Base-by-base conservation (phyloP, 495 filamentous ascomycete genomes). In the Clavariopsis aquatica region DNA sequence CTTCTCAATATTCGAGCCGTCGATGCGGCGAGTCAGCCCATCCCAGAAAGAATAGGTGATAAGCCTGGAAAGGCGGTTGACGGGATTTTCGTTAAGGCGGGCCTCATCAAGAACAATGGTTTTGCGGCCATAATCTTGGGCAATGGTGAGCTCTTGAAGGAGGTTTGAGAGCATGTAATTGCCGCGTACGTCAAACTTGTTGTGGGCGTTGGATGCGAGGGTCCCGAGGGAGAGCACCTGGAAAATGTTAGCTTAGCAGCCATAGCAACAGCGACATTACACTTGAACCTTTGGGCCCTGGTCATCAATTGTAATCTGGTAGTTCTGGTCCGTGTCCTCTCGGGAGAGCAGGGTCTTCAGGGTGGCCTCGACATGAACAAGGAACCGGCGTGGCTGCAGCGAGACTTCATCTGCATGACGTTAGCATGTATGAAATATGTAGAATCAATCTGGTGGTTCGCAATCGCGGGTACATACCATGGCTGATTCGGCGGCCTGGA, bases 301-400 rank as follows among this genome's bases (percentile, higher is more conserved):
- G 78, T 98, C 94, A 73, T 98, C 93, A 68, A 98, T 95, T 5
- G 94, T 98, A 72, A 98, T 98, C 75, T 97, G 91, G 78, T 87
- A 87, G 73, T 98, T 96, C 20, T 81, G 78, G 75, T 98, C 92
- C 2, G 92, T 93, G 70, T 98, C 94, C 72, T 98, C 94, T 53
- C 88, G 86, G 38, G 84, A 82, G 28, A 90, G 78, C 26, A 98
- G 80, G 26, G 80, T 82, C 49, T 87, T 78, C 20, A 93, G 80
- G 0, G 92, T 94, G 19, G 82, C 76, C 15, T 93, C 87, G 60
- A 96, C 91, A 52, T 89, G 79, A 74, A 94, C 83, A 9, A 91
- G 82, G 76, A 91, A 92, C 65, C 86, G 85, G 54, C 89, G 87
- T 26, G 84, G 80, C 19, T 77, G 69, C 24, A 75, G 68, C 2